Evolutionary conservation across 495 filamentous ascomycete species (phyloP).

Genomic region (Stereocaulon alpinum): DNA sequence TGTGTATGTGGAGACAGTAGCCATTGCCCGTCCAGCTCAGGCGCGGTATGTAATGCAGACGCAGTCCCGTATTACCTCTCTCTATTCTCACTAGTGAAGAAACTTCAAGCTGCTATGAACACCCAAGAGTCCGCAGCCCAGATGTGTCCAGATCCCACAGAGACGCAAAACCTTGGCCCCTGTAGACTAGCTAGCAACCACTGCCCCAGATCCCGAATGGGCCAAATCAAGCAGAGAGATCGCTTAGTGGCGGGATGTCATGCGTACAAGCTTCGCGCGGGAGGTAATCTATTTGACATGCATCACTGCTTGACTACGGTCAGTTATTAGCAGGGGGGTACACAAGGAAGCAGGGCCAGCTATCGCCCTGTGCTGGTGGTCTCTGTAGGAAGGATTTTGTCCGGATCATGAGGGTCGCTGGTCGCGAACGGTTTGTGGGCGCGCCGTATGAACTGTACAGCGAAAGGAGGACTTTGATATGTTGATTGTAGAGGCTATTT

Average conservation of each 20-base stretch:
- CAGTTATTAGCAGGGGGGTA: not conserved
- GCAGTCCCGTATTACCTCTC: not conserved
- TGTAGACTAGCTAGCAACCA: not conserved
- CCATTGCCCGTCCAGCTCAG: conserved; percentile 2
- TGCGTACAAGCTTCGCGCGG: not conserved
- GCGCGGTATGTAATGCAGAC: not conserved
- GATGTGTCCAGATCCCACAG: not conserved
- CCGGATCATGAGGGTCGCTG: not conserved
- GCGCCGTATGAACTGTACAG: not conserved
- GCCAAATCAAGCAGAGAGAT: not conserved
- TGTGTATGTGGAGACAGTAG: conserved; percentile 5
- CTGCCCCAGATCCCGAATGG: not conserved
- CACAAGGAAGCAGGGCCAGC: not conserved
- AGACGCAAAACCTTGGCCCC: not conserved
- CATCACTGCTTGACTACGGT: not conserved
- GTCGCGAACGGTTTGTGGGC: not conserved
- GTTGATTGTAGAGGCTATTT: conserved; percentile 3
- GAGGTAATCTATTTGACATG: not conserved
- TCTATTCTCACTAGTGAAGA: not conserved
- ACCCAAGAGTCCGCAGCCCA: not conserved
- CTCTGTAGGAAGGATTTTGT: not conserved
- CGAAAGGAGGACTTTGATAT: not conserved
- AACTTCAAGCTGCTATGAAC: not conserved
- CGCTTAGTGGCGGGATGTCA: not conserved
- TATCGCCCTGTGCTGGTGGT: not conserved